Percentiles rank a stretch among this genome's conserved stretches.
Evolutionary conservation across 306 rosid genomes (phyloP).

Genomic region (Dalbergia cochinchinensis): DNA sequence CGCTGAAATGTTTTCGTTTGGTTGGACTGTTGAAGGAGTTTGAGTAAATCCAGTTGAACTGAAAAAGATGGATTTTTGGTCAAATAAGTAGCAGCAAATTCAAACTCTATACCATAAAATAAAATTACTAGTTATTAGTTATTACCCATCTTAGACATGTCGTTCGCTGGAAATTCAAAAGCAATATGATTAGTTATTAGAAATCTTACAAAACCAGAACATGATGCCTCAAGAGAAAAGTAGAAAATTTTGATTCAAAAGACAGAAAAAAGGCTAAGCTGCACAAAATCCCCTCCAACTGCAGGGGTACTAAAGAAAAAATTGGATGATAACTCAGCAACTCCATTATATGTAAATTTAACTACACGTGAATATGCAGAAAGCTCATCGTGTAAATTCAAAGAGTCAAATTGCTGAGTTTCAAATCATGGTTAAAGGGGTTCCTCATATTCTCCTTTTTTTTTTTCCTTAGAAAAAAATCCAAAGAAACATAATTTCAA

Average conservation of each 20-base stretch:
- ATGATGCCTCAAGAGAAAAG: neutral
- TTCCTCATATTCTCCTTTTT: no score
- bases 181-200: neutral
- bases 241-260: neutral
- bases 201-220: neutral
- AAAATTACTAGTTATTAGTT: neutral
- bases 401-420: neutral
- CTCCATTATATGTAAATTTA: no score
- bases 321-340: no score
- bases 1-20: neutral
- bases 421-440: neutral
- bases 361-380: no score
- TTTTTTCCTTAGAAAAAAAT: no score
- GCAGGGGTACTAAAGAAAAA: no score
- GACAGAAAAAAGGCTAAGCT: neutral
- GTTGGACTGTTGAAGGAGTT: neutral
- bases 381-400: no score
- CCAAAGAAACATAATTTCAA: neutral
- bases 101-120: constrained; percentile 4
- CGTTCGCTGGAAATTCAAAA: neutral
- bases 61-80: constrained; percentile 1
- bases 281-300: neutral
- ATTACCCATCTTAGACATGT: neutral
- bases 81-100: neutral
- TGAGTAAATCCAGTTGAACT: neutral